phyloP scores from a whole-genome alignment of 2,329 filamentous ascomycete species.

The Arthrinium puccinioides region DNA sequence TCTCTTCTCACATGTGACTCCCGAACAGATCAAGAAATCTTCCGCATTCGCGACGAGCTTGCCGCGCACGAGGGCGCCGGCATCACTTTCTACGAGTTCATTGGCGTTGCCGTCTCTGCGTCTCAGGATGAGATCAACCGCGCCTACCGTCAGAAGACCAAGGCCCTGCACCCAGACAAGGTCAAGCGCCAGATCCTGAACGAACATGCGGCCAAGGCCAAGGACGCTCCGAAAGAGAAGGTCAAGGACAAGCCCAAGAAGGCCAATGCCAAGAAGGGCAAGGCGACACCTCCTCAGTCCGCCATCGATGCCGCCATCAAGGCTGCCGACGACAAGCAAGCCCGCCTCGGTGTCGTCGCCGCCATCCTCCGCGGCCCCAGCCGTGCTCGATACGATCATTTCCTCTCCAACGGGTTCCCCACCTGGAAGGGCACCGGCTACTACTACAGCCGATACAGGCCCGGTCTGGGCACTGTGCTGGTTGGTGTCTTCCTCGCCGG shows the following conservation, averaged over 20 bases:
- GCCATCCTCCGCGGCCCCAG: constrained; percentile 76
- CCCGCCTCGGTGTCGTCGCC: constrained; percentile 75
- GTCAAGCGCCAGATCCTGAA: constrained; percentile 76
- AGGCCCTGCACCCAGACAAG: constrained; percentile 88
- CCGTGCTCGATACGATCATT: constrained; percentile 89
- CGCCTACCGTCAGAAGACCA: constrained; percentile 84
- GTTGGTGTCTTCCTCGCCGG: constrained; percentile 73
- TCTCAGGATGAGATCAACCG: constrained; percentile 86
- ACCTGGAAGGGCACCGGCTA: constrained; percentile 96
- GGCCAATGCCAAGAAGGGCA: constrained; percentile 56
- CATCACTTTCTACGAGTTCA: constrained; percentile 89
- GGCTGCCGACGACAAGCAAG: constrained; percentile 73
- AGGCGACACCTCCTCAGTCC: constrained; percentile 63
- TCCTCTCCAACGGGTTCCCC: constrained; percentile 87
- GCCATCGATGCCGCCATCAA: constrained; percentile 77
- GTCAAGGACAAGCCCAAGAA: constrained; percentile 38
- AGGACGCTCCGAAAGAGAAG: constrained; percentile 19
- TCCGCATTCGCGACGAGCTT: constrained; percentile 87
- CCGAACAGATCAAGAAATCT: constrained; percentile 96
- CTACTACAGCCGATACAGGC: constrained; percentile 92
- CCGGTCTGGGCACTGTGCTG: constrained; percentile 80
- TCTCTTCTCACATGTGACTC: constrained; percentile 1
- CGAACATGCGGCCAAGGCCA: constrained; percentile 53
- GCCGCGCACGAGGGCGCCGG: constrained; percentile 65
- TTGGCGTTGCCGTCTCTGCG: constrained; percentile 67